These are phyloP conservation scores for Fusarium sambucinum DNA, from an alignment of 2,329 filamentous ascomycete species.

Conservation along the genomic window DNA sequence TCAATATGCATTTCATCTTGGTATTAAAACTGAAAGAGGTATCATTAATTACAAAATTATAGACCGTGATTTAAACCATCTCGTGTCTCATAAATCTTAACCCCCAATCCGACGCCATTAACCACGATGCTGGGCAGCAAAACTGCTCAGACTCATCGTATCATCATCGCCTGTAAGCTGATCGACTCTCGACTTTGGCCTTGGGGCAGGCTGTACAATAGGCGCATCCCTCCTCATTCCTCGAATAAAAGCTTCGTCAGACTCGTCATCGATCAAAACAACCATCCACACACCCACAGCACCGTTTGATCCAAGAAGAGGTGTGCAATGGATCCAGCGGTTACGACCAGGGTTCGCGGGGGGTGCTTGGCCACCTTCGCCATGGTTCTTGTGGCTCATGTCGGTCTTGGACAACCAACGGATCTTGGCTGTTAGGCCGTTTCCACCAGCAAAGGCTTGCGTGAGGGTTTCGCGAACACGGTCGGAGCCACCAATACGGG, in stretches of 20 bases:
- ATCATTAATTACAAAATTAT: constrained; percentile 17
- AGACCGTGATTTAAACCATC: neutral
- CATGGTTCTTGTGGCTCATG: constrained; percentile 39
- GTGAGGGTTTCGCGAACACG: constrained; percentile 62
- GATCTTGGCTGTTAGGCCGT: constrained; percentile 80
- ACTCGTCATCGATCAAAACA: constrained; percentile 76
- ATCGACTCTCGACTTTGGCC: neutral
- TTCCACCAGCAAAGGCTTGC: constrained; percentile 73
- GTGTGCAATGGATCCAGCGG: constrained; percentile 83
- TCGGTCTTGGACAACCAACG: constrained; percentile 67
- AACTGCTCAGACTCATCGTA: constrained; percentile 40
- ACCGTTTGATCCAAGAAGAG: constrained; percentile 74
- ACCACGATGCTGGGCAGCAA: constrained; percentile 36
- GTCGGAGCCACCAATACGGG: constrained; percentile 63
- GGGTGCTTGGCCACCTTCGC: constrained; percentile 46
- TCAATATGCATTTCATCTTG: neutral
- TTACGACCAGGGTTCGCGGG: constrained; percentile 61
- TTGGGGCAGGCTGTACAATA: constrained; percentile 21
- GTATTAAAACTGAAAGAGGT: constrained; percentile 3
- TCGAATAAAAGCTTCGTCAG: constrained; percentile 27
- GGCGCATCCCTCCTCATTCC: constrained; percentile 30
- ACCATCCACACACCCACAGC: constrained; percentile 84
- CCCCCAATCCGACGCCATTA: neutral
- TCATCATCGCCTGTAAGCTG: constrained; percentile 28
- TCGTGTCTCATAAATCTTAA: neutral